Conservation (phyloP, 176 grass and related monocot genomes). For the Tuctoria greenei region DNA sequence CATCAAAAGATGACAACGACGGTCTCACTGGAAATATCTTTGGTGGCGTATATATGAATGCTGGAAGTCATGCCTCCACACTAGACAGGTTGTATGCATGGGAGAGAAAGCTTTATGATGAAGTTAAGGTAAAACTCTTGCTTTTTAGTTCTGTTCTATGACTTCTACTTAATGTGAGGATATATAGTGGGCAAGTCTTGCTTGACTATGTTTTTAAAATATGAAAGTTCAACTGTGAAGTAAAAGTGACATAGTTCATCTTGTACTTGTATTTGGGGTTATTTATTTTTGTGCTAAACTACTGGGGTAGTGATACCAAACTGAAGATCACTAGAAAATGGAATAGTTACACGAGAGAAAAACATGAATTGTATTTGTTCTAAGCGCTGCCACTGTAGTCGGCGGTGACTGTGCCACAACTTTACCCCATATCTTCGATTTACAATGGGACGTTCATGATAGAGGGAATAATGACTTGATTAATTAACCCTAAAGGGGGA, state of each 20-base stretch:
- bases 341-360: too few relatives aligned
- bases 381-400: too few relatives aligned
- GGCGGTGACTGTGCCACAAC: too few relatives aligned
- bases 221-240: conserved; percentile 16
- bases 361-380: too few relatives aligned
- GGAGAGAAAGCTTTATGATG: conserved; percentile 98
- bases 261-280: background rate
- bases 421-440: too few relatives aligned
- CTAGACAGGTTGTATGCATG: conserved; percentile 93
- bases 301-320: background rate
- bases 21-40: conserved; percentile 63
- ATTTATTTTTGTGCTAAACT: background rate
- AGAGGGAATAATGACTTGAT: too few relatives aligned
- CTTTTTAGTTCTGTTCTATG: conserved; percentile 20
- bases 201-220: background rate
- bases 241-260: conserved; percentile 23
- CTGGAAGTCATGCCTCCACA: conserved; percentile 91
- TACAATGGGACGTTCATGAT: background rate
- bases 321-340: too few relatives aligned
- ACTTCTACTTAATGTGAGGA: conserved; percentile 18
- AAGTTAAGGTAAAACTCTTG: conserved; percentile 78
- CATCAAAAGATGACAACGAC: conserved; percentile 56
- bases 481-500: too few relatives aligned
- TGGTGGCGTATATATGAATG: conserved; percentile 83
- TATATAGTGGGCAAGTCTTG: background rate